Base-by-base conservation (phyloP, 768 basidiomycete genomes). In the Pleurotus salmoneostramineus region DNA sequence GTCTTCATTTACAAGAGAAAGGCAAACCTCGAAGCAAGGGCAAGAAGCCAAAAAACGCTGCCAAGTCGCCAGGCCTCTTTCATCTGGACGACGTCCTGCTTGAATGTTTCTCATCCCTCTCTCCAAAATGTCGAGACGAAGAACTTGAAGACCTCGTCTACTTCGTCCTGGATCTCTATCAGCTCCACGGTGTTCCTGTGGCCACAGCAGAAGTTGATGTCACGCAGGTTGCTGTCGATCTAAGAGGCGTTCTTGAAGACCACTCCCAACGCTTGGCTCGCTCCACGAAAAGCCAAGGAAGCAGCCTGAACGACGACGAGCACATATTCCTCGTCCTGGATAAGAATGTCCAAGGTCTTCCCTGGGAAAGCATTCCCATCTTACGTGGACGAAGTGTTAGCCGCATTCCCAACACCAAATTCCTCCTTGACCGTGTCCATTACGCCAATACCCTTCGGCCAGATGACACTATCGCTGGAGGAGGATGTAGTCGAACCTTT, bases 121-220 rank as follows among this genome's bases (percentile, higher is more conserved):
- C 91, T 2, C 85, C 91, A 0, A 84, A 85, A 64, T 93, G 91
- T 63, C 82, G 84, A 34, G 91, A 96, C 64, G 96, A 99, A 67
- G 97, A 99, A 66, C 77, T 98, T 6, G 97, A 98, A 69, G 97
- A 99, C 67, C 76, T 98, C 35, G 83, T 93, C 2, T 98, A 95
- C 68, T 98, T 96, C 73, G 80, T 98, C 34, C 77, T 98, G 21
- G 97, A 98, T 66, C 78, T 97, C 0, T 96, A 96, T 68, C 94
- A 96, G 66, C 91, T 96, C 72, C 88, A 95, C 60, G 95, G 96
- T 1, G 81, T 93, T 2, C 87, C 89, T 0, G 83, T 98, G 27
- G 93, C 93, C 0, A 84, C 89, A 44, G 88, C 93, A 17, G 96
- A 99, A 68, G 83, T 98, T 6, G 96, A 98, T 67, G 81, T 96